Base-by-base conservation (phyloP, 1,139 yeast species). In the Taphrina wiesneri region DNA sequence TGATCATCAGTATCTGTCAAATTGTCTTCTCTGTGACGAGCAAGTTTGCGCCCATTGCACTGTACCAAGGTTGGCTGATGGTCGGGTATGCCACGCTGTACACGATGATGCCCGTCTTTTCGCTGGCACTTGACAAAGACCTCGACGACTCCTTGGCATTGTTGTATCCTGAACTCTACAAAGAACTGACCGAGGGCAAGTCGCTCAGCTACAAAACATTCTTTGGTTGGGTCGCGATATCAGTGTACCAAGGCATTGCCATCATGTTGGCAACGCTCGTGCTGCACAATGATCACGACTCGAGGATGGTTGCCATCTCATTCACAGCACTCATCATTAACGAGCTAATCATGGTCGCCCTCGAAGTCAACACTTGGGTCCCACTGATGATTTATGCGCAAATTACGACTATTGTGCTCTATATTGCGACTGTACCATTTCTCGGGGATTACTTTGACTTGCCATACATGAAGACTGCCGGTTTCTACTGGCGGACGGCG, bases 81-180 rank as follows among this genome's bases (percentile, higher is more conserved):
- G 99, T 95, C 52, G 99, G 99, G 0, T 95, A 93, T 77, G 96
- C 99, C 0, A 95, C 99, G 0, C 82, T 90, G 61, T 95, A 93
- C 75, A 95, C 99, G 0, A 95, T 95, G 99, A 93, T 95, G 62
- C 99, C 99, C 0, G 99, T 95, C 1, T 95, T 95, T 74, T 90
- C 97, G 0, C 79, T 95, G 69, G 96, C 96, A 0, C 81, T 90
- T 65, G 99, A 95, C 75, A 85, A 86, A 68, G 99, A 95, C 76
- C 91, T 95, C 64, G 93, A 87, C 72, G 97, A 92, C 75, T 88
- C 87, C 65, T 82, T 93, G 70, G 96, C 97, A 0, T 86, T 87
- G 69, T 80, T 92, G 68, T 95, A 93, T 75, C 99, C 99, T 0
- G 99, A 95, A 75, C 81, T 95, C 56, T 95, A 95, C 79, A 88